Base-by-base conservation (phyloP, 176 grass and related monocot species). In the Pharus latifolius region DNA sequence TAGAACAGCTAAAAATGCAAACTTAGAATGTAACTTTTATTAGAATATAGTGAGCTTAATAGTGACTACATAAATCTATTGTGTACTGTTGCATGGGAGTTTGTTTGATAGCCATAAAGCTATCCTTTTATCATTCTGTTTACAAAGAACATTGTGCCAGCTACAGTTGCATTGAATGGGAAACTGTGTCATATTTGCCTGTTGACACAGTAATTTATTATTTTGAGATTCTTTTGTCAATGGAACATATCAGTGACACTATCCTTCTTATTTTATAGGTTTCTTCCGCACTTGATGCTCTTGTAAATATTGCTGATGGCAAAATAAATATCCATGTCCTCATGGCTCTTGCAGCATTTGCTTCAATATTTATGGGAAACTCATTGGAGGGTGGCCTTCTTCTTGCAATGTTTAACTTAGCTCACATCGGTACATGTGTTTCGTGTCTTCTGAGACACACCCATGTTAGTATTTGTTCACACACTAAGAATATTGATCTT, bases 381-480 rank as follows among this genome's bases (percentile, higher is more conserved):
- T 76, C 94, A 34, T 83, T 97, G 83, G 94, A 97, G 74, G 94
- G 94, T 66, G 94, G 89, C n/a, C 74, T 97, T 34, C 89, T 97
- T 83, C 89, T 97, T 78, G 89, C 94, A 44, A 97, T 97, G 94
- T 97, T 97, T 85, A 97, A 97, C 57, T 77, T 97, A 48, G 94
- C 94, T 53, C 94, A 97, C 65, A 97, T 97, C 10, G 94, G 94
- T 97, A 97, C 17, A 55, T 75, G 46, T 44, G 49, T 81, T 49
- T 66, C 58, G 7, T 12, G 44, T 3, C 33, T 43, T 60, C 11
- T 38, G 31, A 47, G 53, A 53, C 0, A 49, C 12, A 24, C 28
- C 0, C 28, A 5, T 69, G 31, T 35, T 59, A 5, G 8, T 78
- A 13, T 63, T 49, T 67, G 4, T 47, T 8, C 66, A 42, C 6